Evolutionary conservation across 148 eudicot genomes (phyloP).

Genomic region (Simmondsia chinensis): DNA sequence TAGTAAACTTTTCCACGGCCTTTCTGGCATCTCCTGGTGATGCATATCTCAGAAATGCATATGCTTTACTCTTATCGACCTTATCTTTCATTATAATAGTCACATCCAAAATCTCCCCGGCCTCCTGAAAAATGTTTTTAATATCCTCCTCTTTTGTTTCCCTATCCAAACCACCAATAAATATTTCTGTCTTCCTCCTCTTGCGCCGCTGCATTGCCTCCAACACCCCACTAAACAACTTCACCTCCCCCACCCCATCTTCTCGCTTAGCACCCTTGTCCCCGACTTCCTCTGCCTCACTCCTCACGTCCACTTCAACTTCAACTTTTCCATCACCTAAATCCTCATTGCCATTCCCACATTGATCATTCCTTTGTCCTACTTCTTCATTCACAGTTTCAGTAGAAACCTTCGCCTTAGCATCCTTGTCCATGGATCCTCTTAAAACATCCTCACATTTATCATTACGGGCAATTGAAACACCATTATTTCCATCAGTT

Average conservation of each 20-base stretch:
- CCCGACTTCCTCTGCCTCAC: slow-evolving; percentile 9
- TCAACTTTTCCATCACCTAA: slow-evolving; percentile 7
- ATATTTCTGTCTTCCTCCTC: slow-evolving; percentile 51
- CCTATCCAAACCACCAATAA: slow-evolving; percentile 53
- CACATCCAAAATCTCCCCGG: slow-evolving; percentile 47
- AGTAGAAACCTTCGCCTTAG: neutral
- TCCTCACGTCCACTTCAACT: slow-evolving; percentile 13
- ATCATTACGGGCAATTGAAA: too few relatives aligned
- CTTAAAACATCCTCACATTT: neutral
- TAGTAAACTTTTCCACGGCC: slow-evolving; percentile 38
- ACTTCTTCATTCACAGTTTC: neutral
- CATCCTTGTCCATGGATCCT: neutral
- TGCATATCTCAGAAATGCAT: slow-evolving; percentile 48
- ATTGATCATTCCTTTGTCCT: slow-evolving; percentile 1
- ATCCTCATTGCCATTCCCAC: slow-evolving; percentile 6
- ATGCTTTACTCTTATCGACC: slow-evolving; percentile 41
- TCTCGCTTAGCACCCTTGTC: slow-evolving; percentile 14
- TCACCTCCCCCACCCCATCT: slow-evolving; percentile 11
- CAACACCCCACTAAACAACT: slow-evolving; percentile 39
- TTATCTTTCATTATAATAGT: slow-evolving; percentile 25
- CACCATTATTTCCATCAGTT: too few relatives aligned
- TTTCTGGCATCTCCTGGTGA: slow-evolving; percentile 50
- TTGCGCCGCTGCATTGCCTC: slow-evolving; percentile 48
- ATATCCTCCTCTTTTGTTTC: slow-evolving; percentile 53
- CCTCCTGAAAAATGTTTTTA: slow-evolving; percentile 38